phyloP scores from a whole-genome alignment of 2,329 filamentous ascomycete genomes.

The Phaeosphaeria sp. region DNA sequence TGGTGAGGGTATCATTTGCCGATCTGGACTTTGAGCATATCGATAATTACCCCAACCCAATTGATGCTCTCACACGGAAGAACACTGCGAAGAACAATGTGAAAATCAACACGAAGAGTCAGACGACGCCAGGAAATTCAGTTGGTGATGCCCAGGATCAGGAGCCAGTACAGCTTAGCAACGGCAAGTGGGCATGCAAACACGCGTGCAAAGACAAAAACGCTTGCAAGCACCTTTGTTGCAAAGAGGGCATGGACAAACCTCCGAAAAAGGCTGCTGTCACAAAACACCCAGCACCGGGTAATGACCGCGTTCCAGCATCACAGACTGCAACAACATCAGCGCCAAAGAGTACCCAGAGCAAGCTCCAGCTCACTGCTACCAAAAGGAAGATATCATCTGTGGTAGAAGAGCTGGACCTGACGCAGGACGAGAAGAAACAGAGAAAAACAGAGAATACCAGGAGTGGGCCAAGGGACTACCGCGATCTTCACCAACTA shows the following conservation, averaged over 20 bases:
- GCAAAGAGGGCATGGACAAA: slow-evolving; percentile 73
- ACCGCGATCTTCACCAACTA: slow-evolving; percentile 31
- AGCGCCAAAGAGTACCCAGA: slow-evolving; percentile 29
- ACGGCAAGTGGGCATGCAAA: slow-evolving; percentile 77
- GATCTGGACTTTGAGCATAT: slow-evolving; percentile 58
- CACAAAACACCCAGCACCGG: slow-evolving; percentile 28
- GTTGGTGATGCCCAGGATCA: slow-evolving; percentile 14
- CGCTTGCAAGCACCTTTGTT: slow-evolving; percentile 75
- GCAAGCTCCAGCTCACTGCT: slow-evolving; percentile 33
- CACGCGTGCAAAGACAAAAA: slow-evolving; percentile 71
- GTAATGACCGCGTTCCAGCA: slow-evolving; percentile 9
- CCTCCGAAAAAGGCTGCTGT: slow-evolving; percentile 56
- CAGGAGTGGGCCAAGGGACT: slow-evolving; percentile 23
- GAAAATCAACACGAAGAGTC: slow-evolving; percentile 9
- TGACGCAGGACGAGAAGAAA: slow-evolving; percentile 42
- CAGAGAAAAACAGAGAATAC: slow-evolving; percentile 25
- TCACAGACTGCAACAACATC: neutral
- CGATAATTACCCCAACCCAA: slow-evolving; percentile 55
- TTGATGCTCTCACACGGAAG: slow-evolving; percentile 20
- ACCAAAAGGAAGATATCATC: slow-evolving; percentile 34
- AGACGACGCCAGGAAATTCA: slow-evolving; percentile 7
- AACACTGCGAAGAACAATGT: slow-evolving; percentile 27
- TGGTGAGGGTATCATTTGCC: slow-evolving; percentile 53
- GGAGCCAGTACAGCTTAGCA: slow-evolving; percentile 64
- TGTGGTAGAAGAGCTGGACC: slow-evolving; percentile 38